phyloP scores from a whole-genome alignment of 441 rosid species.

The Mallotus japonicus region DNA sequence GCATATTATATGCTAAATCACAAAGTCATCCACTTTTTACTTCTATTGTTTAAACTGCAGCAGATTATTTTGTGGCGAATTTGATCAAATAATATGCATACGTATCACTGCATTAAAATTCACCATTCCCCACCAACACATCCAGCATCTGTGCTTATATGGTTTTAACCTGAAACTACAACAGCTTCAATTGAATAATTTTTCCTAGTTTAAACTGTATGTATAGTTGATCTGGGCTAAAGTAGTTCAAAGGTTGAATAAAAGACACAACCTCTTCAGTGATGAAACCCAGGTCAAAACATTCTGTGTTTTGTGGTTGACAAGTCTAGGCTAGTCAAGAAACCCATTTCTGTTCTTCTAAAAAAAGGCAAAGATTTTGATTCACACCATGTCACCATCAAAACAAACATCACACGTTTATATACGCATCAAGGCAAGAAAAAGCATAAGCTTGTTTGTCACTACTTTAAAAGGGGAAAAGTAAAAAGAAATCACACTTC shows the following conservation, averaged over 20 bases:
- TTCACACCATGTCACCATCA: background rate
- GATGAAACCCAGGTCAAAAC: background rate
- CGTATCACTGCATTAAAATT: background rate
- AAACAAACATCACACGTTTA: background rate
- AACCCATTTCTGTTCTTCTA: background rate
- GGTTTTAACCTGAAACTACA: background rate
- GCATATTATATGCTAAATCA: too few relatives aligned
- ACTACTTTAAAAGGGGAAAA: background rate
- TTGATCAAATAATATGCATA: background rate
- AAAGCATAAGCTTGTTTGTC: slow-evolving; percentile 4
- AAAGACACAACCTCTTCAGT: background rate
- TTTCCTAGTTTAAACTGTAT: background rate
- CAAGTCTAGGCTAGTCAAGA: background rate
- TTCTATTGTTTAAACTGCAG: background rate
- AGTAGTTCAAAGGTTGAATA: background rate
- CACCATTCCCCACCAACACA: background rate
- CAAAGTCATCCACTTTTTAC: too few relatives aligned
- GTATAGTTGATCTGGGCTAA: background rate
- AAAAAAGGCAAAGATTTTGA: background rate
- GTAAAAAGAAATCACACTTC: background rate
- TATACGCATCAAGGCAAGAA: background rate
- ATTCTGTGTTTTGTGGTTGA: background rate
- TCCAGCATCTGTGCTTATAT: background rate
- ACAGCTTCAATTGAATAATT: background rate
- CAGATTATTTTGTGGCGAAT: background rate